Conservation (phyloP, 2,329 filamentous ascomycete genomes). For the Colletotrichum sublineola region DNA sequence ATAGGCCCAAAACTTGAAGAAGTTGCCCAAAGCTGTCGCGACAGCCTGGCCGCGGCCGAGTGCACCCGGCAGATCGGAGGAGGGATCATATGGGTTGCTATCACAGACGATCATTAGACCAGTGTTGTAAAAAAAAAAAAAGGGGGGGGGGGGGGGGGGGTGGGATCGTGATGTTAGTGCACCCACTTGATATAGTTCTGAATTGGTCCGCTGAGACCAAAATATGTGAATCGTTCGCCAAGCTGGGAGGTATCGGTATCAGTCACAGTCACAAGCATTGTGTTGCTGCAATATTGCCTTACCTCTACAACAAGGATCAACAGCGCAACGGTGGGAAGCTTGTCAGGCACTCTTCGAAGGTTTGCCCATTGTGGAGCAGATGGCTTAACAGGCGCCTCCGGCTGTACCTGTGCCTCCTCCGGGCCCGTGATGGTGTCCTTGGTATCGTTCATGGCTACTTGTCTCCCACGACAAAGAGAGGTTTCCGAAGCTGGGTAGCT, state of each 20-base stretch:
- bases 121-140: too few relatives aligned
- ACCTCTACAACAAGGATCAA: slow-evolving; percentile 48
- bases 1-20: slow-evolving; percentile 48
- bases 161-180: too few relatives aligned
- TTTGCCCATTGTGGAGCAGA: slow-evolving; percentile 29
- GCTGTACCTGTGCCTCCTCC: slow-evolving; percentile 17
- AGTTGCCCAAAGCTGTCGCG: slow-evolving; percentile 45
- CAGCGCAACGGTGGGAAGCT: slow-evolving; percentile 46
- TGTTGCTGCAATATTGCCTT: not conserved
- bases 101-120: not conserved
- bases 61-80: slow-evolving; percentile 39
- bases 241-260: slow-evolving; percentile 34
- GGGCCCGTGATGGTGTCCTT: slow-evolving; percentile 30
- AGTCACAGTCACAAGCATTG: not conserved
- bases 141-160: too few relatives aligned
- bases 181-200: slow-evolving; percentile 51
- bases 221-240: slow-evolving; percentile 50
- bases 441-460: slow-evolving; percentile 24
- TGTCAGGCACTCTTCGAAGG: slow-evolving; percentile 47
- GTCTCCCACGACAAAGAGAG: not conserved
- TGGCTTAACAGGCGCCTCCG: slow-evolving; percentile 6
- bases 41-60: slow-evolving; percentile 45
- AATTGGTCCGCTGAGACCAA: slow-evolving; percentile 49
- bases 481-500: not conserved
- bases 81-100: slow-evolving; percentile 45